A percentile compares a stretch with the other conserved stretches of the same genome.
phyloP scores from a whole-genome alignment of 225 moss, liverwort and hornwort species.

The Straminergon stramineum region DNA sequence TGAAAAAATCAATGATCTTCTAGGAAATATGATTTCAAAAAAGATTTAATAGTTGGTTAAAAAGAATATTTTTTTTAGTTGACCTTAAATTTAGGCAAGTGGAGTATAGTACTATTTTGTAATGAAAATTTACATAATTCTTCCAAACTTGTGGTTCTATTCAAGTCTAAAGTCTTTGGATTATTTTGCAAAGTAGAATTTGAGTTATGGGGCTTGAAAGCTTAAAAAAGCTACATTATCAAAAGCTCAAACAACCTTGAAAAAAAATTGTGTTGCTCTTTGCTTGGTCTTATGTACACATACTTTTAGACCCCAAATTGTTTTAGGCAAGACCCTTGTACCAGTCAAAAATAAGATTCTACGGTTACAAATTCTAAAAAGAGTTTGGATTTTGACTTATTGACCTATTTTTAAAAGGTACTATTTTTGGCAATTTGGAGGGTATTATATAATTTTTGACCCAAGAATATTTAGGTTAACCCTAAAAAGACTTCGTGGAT shows the following conservation, averaged over 20 bases:
- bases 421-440: accelerated
- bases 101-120: accelerated
- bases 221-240: background rate
- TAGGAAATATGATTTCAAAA: too few species aligned
- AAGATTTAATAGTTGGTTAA: too few species aligned
- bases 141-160: accelerated
- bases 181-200: background rate
- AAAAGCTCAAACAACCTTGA: accelerated
- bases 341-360: background rate
- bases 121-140: background rate
- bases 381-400: background rate
- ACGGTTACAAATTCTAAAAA: background rate
- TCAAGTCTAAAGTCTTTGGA: background rate
- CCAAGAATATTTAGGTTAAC: too few species aligned
- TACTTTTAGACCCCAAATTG: background rate
- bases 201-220: background rate
- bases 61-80: too few species aligned
- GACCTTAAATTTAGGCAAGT: background rate
- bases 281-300: background rate
- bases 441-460: background rate
- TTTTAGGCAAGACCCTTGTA: background rate
- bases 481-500: too few species aligned
- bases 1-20: too few species aligned
- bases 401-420: background rate
- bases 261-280: background rate